These are phyloP conservation scores for Fistulinella prunicolor DNA, from an alignment of 768 basidiomycete genomes.

Conservation along the genomic window DNA sequence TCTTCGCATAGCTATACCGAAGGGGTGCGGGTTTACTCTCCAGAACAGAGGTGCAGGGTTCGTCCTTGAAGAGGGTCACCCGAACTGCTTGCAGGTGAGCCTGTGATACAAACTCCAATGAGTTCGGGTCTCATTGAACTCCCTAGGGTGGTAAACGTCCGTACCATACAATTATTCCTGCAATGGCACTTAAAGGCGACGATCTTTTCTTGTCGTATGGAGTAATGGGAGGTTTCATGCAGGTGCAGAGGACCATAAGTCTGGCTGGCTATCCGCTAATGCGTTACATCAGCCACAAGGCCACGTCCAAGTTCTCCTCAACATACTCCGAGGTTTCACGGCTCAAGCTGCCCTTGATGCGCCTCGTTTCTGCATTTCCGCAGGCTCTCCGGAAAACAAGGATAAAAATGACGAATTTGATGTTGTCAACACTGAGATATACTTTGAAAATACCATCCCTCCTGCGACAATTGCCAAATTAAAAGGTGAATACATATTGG, in stretches of 20 bases:
- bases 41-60: constrained; percentile 94
- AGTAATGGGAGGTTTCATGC: constrained; percentile 93
- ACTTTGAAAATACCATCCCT: constrained; percentile 82
- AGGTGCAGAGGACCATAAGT: constrained; percentile 39
- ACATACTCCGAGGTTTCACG: constrained; percentile 83
- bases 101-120: neutral
- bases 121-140: neutral
- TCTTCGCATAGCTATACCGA: constrained; percentile 66
- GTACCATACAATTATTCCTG: constrained; percentile 94
- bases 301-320: constrained; percentile 91
- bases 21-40: constrained; percentile 93
- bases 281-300: constrained; percentile 72
- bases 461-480: constrained; percentile 61
- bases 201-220: constrained; percentile 89
- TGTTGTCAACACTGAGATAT: constrained; percentile 75
- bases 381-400: constrained; percentile 65
- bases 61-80: constrained; percentile 72
- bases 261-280: neutral
- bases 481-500: constrained; percentile 45
- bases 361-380: constrained; percentile 94
- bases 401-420: constrained; percentile 49
- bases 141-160: constrained; percentile 75
- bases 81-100: constrained; percentile 74
- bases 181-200: constrained; percentile 70
- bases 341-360: constrained; percentile 91